These are phyloP conservation scores for Penicillium occitanis DNA, from an alignment of 2,329 filamentous ascomycete species.

Conservation along the genomic window DNA sequence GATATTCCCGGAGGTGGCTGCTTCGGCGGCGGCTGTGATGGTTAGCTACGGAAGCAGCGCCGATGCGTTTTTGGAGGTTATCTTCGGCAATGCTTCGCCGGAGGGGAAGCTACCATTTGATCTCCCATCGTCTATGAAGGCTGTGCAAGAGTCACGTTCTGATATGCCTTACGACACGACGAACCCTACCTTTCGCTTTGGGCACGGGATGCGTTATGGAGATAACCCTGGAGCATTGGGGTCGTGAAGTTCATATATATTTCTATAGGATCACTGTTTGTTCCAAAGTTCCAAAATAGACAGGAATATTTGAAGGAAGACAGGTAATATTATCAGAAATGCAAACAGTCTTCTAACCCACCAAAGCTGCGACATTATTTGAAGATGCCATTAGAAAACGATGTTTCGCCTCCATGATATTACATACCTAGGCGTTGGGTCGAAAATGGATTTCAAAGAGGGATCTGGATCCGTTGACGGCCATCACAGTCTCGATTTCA, in stretches of 20 bases:
- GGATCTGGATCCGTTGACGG: background rate
- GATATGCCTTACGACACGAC: constrained; percentile 1
- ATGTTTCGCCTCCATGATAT: too few relatives aligned
- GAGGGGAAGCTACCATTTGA: constrained; percentile 51
- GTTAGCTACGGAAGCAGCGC: background rate
- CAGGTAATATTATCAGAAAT: too few relatives aligned
- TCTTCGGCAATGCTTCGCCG: constrained; percentile 38
- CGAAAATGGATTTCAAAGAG: background rate
- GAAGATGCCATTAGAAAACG: too few relatives aligned
- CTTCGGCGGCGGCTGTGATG: constrained; percentile 20
- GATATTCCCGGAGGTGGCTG: constrained; percentile 45
- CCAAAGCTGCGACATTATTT: too few relatives aligned
- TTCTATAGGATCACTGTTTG: too few relatives aligned
- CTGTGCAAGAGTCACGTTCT: constrained; percentile 35
- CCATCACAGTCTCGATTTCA: background rate
- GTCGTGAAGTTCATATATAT: too few relatives aligned
- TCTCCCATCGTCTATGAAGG: constrained; percentile 47
- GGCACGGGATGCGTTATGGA: background rate
- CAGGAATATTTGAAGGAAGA: too few relatives aligned
- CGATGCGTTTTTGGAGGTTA: constrained; percentile 46
- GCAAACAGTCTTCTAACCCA: too few relatives aligned
- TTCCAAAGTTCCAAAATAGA: too few relatives aligned
- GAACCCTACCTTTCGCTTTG: background rate
- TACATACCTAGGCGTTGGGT: too few relatives aligned
- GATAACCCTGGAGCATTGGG: too few relatives aligned